Conservation (phyloP, 2,329 filamentous ascomycete species). For the Fusarium euwallaceae region DNA sequence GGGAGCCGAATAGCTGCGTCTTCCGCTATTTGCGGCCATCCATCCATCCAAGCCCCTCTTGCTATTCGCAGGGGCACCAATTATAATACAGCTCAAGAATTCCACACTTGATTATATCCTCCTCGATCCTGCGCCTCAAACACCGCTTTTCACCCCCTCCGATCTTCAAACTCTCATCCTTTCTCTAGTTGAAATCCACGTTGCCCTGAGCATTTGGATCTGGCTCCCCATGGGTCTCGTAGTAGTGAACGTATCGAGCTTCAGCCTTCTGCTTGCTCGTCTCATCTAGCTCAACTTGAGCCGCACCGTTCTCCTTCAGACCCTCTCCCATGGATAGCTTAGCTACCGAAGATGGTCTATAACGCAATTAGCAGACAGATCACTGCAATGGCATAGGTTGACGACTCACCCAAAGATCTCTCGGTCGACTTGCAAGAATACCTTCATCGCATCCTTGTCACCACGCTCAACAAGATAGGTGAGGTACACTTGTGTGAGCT, state of each 20-base stretch:
- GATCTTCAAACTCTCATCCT: neutral
- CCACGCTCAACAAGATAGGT: constrained; percentile 86
- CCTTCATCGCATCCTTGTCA: constrained; percentile 85
- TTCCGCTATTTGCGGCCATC: neutral
- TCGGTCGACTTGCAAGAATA: constrained; percentile 85
- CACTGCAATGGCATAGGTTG: neutral
- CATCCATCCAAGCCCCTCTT: constrained; percentile 29
- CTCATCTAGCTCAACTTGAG: constrained; percentile 63
- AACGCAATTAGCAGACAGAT: constrained; percentile 26
- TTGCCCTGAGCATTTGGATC: constrained; percentile 62
- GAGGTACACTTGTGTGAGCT: constrained; percentile 84
- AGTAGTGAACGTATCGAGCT: constrained; percentile 64
- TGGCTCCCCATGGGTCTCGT: constrained; percentile 64
- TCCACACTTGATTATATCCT: constrained; percentile 30
- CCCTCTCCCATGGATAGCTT: constrained; percentile 52
- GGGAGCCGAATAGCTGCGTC: constrained; percentile 6
- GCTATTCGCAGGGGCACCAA: constrained; percentile 22
- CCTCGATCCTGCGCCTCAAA: constrained; percentile 12
- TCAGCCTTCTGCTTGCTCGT: constrained; percentile 65
- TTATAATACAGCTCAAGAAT: constrained; percentile 34
- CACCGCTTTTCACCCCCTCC: constrained; percentile 10
- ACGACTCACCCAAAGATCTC: constrained; percentile 83
- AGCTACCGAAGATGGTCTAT: constrained; percentile 62
- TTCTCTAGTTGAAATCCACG: constrained; percentile 63
- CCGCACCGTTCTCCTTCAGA: constrained; percentile 62